Evolutionary conservation across 2,329 filamentous ascomycete species (phyloP).

Genomic region (Zasmidium citrigriseum): DNA sequence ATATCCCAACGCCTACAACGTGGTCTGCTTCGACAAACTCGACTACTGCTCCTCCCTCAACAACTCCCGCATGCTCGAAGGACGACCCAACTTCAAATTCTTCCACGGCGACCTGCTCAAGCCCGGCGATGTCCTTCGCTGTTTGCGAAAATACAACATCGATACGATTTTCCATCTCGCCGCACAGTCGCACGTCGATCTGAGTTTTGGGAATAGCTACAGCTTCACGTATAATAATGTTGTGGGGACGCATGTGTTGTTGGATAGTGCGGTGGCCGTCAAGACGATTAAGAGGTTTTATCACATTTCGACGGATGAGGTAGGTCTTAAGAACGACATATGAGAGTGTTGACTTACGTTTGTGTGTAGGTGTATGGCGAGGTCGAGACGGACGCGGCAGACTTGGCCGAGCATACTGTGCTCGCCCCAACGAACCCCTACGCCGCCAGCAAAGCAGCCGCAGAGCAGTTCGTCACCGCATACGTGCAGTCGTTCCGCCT

Average conservation of each 20-base stretch:
- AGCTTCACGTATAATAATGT: constrained; percentile 81
- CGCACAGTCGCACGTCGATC: constrained; percentile 80
- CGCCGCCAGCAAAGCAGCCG: constrained; percentile 40
- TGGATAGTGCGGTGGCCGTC: constrained; percentile 74
- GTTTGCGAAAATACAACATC: constrained; percentile 69
- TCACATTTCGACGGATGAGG: constrained; percentile 75
- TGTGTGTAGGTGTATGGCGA: constrained; percentile 73
- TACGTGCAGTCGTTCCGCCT: constrained; percentile 82
- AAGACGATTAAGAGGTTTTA: constrained; percentile 69
- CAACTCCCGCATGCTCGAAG: constrained; percentile 71
- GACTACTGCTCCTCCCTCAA: constrained; percentile 81
- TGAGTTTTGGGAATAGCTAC: constrained; percentile 81
- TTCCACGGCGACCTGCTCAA: constrained; percentile 78
- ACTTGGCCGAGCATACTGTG: constrained; percentile 71
- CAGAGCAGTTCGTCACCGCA: constrained; percentile 63
- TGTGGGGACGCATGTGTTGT: constrained; percentile 77
- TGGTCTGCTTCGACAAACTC: constrained; percentile 81
- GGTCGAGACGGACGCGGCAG: constrained; percentile 69
- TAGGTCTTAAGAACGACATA: constrained; percentile 2
- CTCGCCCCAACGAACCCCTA: constrained; percentile 75
- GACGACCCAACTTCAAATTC: constrained; percentile 72
- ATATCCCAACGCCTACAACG: constrained; percentile 73
- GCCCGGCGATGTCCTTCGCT: constrained; percentile 67
- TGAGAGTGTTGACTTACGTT: constrained; percentile 9
- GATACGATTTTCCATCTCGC: constrained; percentile 84